phyloP scores from a whole-genome alignment of 257 asterid species.

The Leonotis leonurus region DNA sequence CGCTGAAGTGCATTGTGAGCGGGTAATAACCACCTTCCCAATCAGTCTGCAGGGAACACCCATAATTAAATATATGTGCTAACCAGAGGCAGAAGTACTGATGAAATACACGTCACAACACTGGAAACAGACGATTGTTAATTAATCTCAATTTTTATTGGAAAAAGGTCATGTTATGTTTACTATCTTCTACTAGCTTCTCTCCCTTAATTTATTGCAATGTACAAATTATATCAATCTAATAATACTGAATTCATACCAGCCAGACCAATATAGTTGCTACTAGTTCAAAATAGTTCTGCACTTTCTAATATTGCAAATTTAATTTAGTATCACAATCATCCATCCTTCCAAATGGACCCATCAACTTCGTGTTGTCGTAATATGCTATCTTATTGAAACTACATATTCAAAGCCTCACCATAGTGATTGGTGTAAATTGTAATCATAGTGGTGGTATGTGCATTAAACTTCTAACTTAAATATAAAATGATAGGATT shows the following conservation, averaged over 20 bases:
- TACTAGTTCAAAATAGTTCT: background rate
- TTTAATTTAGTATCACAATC: background rate
- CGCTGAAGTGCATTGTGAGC: constrained; percentile 71
- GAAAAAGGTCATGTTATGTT: background rate
- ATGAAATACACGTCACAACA: too few species aligned
- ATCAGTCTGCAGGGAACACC: constrained; percentile 45
- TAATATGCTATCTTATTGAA: background rate
- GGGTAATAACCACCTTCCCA: constrained; percentile 93
- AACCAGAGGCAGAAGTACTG: background rate
- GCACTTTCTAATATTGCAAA: background rate
- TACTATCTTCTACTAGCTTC: background rate
- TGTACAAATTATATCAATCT: too few species aligned
- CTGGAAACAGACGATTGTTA: too few species aligned
- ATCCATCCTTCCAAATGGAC: background rate
- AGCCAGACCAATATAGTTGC: background rate
- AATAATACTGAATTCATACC: background rate
- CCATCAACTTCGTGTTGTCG: background rate
- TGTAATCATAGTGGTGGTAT: too few species aligned
- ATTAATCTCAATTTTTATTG: too few species aligned
- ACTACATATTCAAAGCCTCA: background rate
- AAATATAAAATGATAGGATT: too few species aligned
- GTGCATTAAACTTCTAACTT: too few species aligned
- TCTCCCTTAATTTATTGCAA: too few species aligned
- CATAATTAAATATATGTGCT: background rate
- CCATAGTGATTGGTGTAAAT: background rate